Base-by-base conservation (phyloP, 345 rosid genomes). In the Acer yangbiense region DNA sequence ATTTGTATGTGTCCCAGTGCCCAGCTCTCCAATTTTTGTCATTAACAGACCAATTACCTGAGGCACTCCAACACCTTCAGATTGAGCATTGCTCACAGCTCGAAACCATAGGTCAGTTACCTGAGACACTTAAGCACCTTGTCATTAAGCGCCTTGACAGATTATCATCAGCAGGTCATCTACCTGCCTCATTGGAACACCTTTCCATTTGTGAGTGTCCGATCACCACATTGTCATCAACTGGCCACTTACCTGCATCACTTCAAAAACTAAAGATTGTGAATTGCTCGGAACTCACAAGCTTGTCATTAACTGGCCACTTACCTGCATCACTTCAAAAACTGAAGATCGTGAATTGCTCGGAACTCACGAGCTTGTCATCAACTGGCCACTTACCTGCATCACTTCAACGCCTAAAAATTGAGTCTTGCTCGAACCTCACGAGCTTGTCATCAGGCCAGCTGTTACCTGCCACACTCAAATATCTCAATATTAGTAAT, bases 41-140 rank as follows among this genome's bases (percentile, higher is more conserved):
- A 32, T 32, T 6, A 32, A 32, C 0, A 32, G 35, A 0, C 35
- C 35, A 32, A 32, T 32, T 32, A 32, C 2, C 35, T 32, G 35
- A 32, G 3, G 35, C 35, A 32, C 35, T 32, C 35, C 35, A 32
- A 32, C 35, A 32, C 35, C 35, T 32, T 32, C 6, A 32, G 35
- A 32, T 32, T 32, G 6, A 32, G 3, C 3, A 32, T 32, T 32
- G 35, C 35, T 32, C 46, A 43, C 0, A 8, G 46, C 46, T 43
- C 46, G 8, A 11, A 7, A 43, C 46, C 6, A 7, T 43, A 41
- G 69, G 32, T 32, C 48, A 39, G 3, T 29, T 73, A 39, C 74
- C 78, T 21, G 29, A 73, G 43, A 67, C 58, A 32, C 78, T 79
- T 21, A 63, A 63, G 20, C 20, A 6, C n/a, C 69, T 79, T 39